Base-by-base conservation (phyloP, 139 green algal genomes). In the Chloropicon primus region DNA sequence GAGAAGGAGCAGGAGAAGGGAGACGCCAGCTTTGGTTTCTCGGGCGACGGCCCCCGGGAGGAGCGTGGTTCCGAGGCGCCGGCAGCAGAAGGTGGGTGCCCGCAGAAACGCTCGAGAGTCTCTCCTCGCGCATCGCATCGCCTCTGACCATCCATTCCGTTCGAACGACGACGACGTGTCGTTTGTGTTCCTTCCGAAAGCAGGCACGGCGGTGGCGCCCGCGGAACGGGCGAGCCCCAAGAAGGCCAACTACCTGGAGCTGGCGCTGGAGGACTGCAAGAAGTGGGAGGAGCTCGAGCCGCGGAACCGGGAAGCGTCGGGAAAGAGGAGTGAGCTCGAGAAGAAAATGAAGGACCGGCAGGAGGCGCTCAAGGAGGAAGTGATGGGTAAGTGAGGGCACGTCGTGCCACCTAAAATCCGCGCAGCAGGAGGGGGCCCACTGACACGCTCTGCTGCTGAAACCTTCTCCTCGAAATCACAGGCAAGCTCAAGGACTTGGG, bases 401-500 rank as follows among this genome's bases (percentile, higher is more conserved):
- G n/a, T n/a, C n/a, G n/a, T n/a, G n/a, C n/a, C n/a, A n/a, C n/a
- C n/a, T n/a, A n/a, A n/a, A n/a, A n/a, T n/a, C n/a, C n/a, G n/a
- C n/a, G n/a, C n/a, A n/a, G n/a, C n/a, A 62, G 41, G 10, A n/a
- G 41, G 41, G 10, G 41, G 5, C 17, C 10, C 41, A 17, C 41
- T 62, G 41, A 62, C 41, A 62, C 41, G 10, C 10, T 5, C 41
- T 62, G 10, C 17, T 62, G 10, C 17, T 17, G 5, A 5, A 17
- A 62, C 41, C 41, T 62, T 62, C 41, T 62, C 41, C 10, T 17
- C 17, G 10, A 62, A 5, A 17, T 21, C 17, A 5, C 84, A 92
- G 89, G 86, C 25, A 97, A 99, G 84, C 82, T 99, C 10, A 99
- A 99, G 82, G 92, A 98, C 2, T 82, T 98, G 53, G 94, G 94